These are phyloP conservation scores for Huntiella abstrusa DNA, from an alignment of 2,329 filamentous ascomycete genomes.

Conservation along the genomic window DNA sequence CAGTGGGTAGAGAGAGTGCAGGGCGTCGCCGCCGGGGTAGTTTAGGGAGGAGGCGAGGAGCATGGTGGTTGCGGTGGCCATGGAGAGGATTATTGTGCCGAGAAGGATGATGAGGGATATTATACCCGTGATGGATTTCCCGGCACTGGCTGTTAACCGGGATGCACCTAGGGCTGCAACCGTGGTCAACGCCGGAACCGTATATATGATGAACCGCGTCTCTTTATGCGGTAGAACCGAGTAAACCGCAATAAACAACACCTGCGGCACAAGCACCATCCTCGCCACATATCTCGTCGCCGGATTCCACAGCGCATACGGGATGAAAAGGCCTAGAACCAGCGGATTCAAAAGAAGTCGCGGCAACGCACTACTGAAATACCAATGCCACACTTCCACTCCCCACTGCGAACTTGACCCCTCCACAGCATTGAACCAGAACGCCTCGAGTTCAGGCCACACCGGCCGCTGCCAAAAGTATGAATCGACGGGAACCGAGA, in stretches of 20 bases:
- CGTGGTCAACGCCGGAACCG: conserved; percentile 61
- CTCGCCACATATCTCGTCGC: conserved; percentile 25
- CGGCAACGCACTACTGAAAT: conserved; percentile 65
- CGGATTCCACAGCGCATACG: conserved; percentile 30
- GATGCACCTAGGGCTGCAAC: conserved; percentile 56
- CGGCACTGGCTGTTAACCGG: conserved; percentile 46
- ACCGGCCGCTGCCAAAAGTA: conserved; percentile 80
- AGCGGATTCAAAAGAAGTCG: conserved; percentile 70
- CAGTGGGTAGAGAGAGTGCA: conserved; percentile 32
- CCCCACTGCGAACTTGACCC: conserved; percentile 80
- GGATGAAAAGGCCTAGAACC: conserved; percentile 34
- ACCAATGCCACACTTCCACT: conserved; percentile 67
- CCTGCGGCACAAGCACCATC: conserved; percentile 41
- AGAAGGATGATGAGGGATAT: conserved; percentile 36
- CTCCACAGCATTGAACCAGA: conserved; percentile 77
- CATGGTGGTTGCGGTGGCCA: conserved; percentile 43
- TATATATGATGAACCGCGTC: conserved; percentile 84
- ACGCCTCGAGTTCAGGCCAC: conserved; percentile 81
- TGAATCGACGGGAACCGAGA: conserved; percentile 64
- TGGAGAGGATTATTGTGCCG: conserved; percentile 39
- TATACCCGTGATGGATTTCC: conserved; percentile 38
- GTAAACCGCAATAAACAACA: conserved; percentile 62
- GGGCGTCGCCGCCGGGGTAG: conserved; percentile 77
- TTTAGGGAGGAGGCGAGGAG: conserved; percentile 72
- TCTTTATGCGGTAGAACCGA: conserved; percentile 90